A percentile compares a stretch with the other conserved stretches of the same genome.
These are phyloP conservation scores for Trichocladium antarcticum DNA, from an alignment of 495 filamentous ascomycete genomes.

Conservation along the genomic window DNA sequence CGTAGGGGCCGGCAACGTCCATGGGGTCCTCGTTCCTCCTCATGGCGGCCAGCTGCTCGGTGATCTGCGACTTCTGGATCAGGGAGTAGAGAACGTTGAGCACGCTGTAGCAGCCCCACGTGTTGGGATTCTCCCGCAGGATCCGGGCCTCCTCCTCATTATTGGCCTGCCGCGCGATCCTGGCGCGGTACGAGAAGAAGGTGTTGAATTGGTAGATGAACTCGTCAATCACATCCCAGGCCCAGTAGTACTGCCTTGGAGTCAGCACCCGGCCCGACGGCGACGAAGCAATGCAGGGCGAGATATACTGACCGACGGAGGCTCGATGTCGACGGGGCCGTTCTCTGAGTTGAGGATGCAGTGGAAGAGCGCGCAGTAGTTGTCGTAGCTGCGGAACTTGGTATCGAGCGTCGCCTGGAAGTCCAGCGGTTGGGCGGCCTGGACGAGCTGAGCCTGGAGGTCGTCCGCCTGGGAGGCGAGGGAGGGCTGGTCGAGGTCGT, in stretches of 20 bases:
- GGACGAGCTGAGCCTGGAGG: constrained; percentile 78
- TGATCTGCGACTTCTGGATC: constrained; percentile 95
- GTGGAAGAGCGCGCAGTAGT: constrained; percentile 98
- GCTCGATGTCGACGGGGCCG: constrained; percentile 89
- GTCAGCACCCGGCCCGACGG: constrained; percentile 9
- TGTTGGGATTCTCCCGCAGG: constrained; percentile 92
- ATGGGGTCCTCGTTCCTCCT: constrained; percentile 83
- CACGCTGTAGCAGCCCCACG: constrained; percentile 98
- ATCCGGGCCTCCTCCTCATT: constrained; percentile 83
- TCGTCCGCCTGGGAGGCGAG: constrained; percentile 55
- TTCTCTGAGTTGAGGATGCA: constrained; percentile 95
- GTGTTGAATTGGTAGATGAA: constrained; percentile 99
- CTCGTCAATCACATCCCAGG: constrained; percentile 99
- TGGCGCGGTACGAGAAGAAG: constrained; percentile 90
- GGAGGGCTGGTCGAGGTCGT: constrained; percentile 56
- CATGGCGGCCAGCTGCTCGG: constrained; percentile 87
- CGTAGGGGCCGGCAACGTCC: constrained; percentile 85
- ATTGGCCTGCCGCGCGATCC: constrained; percentile 72
- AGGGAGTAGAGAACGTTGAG: constrained; percentile 98
- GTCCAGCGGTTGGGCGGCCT: constrained; percentile 88
- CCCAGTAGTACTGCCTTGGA: constrained; percentile 80
- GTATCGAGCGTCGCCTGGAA: constrained; percentile 87
- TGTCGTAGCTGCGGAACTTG: constrained; percentile 97
- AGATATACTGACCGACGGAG: constrained; percentile 68
- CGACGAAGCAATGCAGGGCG: neutral